phyloP scores from a whole-genome alignment of 371 early-diverging fungal species.

The Sporodiniella umbellata region DNA sequence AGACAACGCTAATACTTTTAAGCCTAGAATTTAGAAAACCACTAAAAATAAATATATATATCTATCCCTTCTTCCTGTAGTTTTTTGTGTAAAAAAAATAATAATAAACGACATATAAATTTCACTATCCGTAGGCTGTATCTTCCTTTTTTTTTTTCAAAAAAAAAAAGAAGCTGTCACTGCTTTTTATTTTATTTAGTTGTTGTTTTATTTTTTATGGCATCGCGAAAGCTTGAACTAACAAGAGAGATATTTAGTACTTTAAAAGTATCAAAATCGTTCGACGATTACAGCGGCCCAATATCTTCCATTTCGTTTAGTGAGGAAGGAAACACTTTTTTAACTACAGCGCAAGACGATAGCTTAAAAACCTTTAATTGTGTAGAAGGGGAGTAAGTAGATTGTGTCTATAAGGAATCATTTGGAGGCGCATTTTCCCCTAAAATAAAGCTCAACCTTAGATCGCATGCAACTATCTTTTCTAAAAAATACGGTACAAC shows the following conservation, averaged over 20 bases:
- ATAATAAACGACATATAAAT: too few relatives aligned
- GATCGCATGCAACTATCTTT: neutral
- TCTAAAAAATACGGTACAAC: conserved; percentile 84
- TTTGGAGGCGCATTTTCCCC: too few relatives aligned
- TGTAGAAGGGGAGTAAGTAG: conserved; percentile 64
- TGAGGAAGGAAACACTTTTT: conserved; percentile 62
- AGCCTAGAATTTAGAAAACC: conserved; percentile 27
- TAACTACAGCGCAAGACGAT: conserved; percentile 81
- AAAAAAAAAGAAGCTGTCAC: neutral
- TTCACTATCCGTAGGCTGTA: too few relatives aligned
- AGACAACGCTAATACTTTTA: conserved; percentile 29
- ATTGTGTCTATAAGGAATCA: neutral
- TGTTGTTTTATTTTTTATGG: conserved; percentile 1
- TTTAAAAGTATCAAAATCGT: conserved; percentile 59
- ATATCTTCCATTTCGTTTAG: conserved; percentile 81
- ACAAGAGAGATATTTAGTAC: conserved; percentile 31
- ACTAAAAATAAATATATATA: neutral
- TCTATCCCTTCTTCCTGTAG: neutral
- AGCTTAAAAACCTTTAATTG: conserved; percentile 79
- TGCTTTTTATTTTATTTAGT: neutral
- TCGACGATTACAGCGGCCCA: conserved; percentile 60
- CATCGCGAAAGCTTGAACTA: conserved; percentile 15
- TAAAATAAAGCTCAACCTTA: conserved; percentile 52
- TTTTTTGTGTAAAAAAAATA: too few relatives aligned
- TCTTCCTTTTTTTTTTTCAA: too few relatives aligned